Evolutionary conservation across 2,329 filamentous ascomycete species (phyloP).

Genomic region (Aspergillus persii): DNA sequence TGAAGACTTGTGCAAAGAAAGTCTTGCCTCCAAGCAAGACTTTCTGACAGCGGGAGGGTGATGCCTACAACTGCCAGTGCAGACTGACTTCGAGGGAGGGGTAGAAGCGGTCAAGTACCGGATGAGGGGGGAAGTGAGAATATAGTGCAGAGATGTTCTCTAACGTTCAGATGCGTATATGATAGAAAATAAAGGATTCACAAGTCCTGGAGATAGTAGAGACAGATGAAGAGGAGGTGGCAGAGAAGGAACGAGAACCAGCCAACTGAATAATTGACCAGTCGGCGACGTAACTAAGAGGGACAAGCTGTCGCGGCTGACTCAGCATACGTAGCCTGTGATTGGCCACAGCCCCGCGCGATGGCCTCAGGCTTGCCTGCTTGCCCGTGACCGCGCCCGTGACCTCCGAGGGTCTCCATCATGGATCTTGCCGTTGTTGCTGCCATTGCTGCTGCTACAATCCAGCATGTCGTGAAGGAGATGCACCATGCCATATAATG

Average conservation of each 20-base stretch:
- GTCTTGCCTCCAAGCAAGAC: constrained; percentile 43
- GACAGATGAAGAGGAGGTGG: background rate
- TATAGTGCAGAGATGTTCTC: background rate
- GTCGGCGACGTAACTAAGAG: constrained; percentile 23
- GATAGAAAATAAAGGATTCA: constrained; percentile 2
- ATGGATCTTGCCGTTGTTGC: background rate
- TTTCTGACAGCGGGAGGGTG: constrained; percentile 31
- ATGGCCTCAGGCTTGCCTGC: background rate
- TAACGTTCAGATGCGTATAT: background rate
- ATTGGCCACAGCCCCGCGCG: constrained; percentile 19
- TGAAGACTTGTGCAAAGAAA: constrained; percentile 39
- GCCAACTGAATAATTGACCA: constrained; percentile 5
- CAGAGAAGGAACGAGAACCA: constrained; percentile 11
- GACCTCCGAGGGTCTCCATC: background rate
- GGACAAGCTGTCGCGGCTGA: constrained; percentile 16
- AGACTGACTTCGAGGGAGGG: constrained; percentile 22
- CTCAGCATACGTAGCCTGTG: constrained; percentile 5
- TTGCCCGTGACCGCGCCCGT: constrained; percentile 1
- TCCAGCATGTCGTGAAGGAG: background rate
- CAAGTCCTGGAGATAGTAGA: background rate
- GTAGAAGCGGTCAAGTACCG: constrained; percentile 20
- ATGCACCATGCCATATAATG: background rate
- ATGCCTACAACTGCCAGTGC: constrained; percentile 26
- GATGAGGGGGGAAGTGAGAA: constrained; percentile 5
- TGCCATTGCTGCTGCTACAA: no score